phyloP scores from a whole-genome alignment of 805 yeast species.

The Pichia nakasei region DNA sequence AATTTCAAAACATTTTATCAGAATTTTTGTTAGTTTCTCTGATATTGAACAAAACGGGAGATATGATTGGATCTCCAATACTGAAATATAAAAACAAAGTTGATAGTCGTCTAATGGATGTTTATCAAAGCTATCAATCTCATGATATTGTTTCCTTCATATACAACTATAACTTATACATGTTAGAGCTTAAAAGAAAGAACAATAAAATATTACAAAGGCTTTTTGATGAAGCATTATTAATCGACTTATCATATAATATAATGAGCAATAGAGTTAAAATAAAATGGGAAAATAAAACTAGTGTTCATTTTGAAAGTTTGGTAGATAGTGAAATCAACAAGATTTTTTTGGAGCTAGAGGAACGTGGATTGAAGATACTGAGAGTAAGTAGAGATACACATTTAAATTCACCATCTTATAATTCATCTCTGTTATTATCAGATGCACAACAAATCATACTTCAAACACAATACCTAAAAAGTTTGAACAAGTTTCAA shows the following conservation, averaged over 20 bases:
- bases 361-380: neutral
- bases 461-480: too few relatives aligned
- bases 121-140: constrained; percentile 4
- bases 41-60: neutral
- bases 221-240: neutral
- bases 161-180: neutral
- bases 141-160: constrained; percentile 2
- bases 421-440: neutral
- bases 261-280: neutral
- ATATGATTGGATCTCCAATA: neutral
- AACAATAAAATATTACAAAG: neutral
- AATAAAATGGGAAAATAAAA: neutral
- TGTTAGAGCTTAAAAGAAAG: neutral
- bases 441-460: neutral
- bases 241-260: neutral
- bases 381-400: neutral
- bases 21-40: constrained; percentile 1
- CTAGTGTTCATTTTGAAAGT: neutral
- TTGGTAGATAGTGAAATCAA: neutral
- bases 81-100: constrained; percentile 3
- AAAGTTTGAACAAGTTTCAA: too few relatives aligned
- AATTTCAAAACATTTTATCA: constrained; percentile 1
- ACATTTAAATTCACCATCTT: neutral
- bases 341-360: neutral
- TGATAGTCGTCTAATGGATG: neutral